Conservation (phyloP, 495 filamentous ascomycete species). For the Peziza echinospora region DNA sequence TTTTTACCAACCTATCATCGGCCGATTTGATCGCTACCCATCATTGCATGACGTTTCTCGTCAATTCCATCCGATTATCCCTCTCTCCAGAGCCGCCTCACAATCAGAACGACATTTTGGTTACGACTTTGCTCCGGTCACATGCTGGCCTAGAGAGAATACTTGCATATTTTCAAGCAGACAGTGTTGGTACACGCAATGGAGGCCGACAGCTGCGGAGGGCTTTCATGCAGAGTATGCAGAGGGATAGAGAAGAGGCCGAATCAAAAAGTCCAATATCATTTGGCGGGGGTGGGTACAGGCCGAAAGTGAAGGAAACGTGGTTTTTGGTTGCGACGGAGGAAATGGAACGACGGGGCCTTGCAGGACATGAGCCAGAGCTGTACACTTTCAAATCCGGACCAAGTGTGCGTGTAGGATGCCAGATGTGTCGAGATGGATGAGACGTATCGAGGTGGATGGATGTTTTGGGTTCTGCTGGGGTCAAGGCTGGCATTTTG, state of each 20-base stretch:
- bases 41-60: conserved; percentile 19
- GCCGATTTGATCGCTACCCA: conserved; percentile 15
- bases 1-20: conserved; percentile 12
- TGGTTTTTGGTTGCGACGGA: conserved; percentile 23
- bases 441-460: no score
- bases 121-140: conserved; percentile 16
- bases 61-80: conserved; percentile 16
- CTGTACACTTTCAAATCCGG: neutral
- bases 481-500: no score
- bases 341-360: conserved; percentile 14
- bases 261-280: conserved; percentile 5
- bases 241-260: conserved; percentile 16
- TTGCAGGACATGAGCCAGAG: conserved; percentile 14
- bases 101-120: conserved; percentile 18
- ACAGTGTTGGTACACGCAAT: conserved; percentile 2
- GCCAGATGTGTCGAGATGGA: neutral
- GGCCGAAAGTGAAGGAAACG: conserved; percentile 41
- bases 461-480: no score
- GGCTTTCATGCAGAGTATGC: conserved; percentile 20
- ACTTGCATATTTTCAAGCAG: conserved; percentile 18
- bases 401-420: neutral
- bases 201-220: conserved; percentile 10
- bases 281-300: conserved; percentile 21
- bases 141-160: conserved; percentile 10
- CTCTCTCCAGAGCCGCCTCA: conserved; percentile 19